These are phyloP conservation scores for Trametes maxima DNA, from an alignment of 768 basidiomycete genomes.

Conservation along the genomic window DNA sequence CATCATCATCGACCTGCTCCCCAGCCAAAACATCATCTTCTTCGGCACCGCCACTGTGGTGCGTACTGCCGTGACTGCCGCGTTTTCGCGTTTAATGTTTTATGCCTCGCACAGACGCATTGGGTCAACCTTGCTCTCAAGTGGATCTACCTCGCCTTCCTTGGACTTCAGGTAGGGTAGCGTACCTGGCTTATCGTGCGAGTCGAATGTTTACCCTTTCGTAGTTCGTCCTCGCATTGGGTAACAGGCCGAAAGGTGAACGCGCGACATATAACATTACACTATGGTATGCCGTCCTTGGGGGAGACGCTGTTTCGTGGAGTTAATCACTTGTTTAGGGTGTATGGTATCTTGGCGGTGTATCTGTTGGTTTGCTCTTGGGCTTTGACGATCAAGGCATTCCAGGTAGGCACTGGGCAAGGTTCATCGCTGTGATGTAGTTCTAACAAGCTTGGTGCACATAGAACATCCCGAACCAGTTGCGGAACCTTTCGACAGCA, in stretches of 20 bases:
- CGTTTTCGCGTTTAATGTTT: neutral
- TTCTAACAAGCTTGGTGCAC: constrained; percentile 1
- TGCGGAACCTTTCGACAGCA: constrained; percentile 50
- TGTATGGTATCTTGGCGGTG: constrained; percentile 79
- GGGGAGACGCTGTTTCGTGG: neutral
- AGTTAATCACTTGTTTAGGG: constrained; percentile 44
- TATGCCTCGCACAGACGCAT: constrained; percentile 59
- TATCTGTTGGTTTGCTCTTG: constrained; percentile 90
- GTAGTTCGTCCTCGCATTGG: constrained; percentile 70
- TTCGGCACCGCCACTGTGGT: constrained; percentile 78
- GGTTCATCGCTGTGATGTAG: neutral
- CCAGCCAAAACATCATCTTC: constrained; percentile 49
- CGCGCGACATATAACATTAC: constrained; percentile 68
- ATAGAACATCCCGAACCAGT: constrained; percentile 54
- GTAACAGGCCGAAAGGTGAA: constrained; percentile 90
- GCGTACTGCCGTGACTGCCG: constrained; percentile 33
- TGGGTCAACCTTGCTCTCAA: constrained; percentile 84
- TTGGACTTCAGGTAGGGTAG: constrained; percentile 67
- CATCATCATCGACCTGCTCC: constrained; percentile 90
- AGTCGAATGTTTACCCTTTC: neutral
- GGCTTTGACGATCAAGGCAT: constrained; percentile 79
- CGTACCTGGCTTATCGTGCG: neutral
- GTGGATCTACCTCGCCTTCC: constrained; percentile 86
- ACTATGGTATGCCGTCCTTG: constrained; percentile 53
- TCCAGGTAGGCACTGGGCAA: constrained; percentile 58